Evolutionary conservation across 768 basidiomycete species (phyloP).

Genomic region (Calocera viscosa): DNA sequence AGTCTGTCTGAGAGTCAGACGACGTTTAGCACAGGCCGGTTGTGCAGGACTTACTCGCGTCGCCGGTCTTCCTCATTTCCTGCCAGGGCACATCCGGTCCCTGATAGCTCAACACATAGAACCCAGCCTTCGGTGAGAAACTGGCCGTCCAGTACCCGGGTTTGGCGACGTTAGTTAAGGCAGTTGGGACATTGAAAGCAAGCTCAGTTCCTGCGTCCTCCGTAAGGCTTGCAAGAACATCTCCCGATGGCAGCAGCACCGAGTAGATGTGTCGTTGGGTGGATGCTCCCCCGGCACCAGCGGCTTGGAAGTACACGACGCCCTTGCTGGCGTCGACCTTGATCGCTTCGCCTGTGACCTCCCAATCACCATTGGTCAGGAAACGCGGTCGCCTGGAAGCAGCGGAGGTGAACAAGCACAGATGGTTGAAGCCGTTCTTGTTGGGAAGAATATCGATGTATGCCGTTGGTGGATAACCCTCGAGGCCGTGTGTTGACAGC

Average conservation of each 20-base stretch:
- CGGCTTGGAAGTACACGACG: constrained; percentile 69
- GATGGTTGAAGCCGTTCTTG: constrained; percentile 73
- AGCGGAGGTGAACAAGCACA: constrained; percentile 80
- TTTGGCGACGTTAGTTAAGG: constrained; percentile 24
- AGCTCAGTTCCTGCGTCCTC: neutral
- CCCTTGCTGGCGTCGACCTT: constrained; percentile 57
- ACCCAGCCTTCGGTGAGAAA: constrained; percentile 80
- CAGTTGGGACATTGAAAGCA: constrained; percentile 17
- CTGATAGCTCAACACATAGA: constrained; percentile 64
- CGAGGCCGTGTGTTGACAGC: constrained; percentile 26
- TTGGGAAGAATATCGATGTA: constrained; percentile 88
- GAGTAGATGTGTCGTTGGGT: constrained; percentile 76
- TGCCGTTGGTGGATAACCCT: constrained; percentile 38
- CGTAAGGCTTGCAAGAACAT: constrained; percentile 40
- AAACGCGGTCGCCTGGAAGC: constrained; percentile 58
- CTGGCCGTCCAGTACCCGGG: constrained; percentile 49
- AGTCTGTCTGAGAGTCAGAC: constrained; percentile 23
- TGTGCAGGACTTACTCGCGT: constrained; percentile 30
- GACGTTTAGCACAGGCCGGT: neutral
- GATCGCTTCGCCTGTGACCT: constrained; percentile 63
- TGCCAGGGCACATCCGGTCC: constrained; percentile 86
- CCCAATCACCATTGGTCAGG: constrained; percentile 81
- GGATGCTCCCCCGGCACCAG: constrained; percentile 70
- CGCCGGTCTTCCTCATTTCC: constrained; percentile 49
- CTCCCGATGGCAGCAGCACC: constrained; percentile 50